Evolutionary conservation across 2,329 filamentous ascomycete genomes (phyloP).

Genomic region (Sphaceloma murrayae): DNA sequence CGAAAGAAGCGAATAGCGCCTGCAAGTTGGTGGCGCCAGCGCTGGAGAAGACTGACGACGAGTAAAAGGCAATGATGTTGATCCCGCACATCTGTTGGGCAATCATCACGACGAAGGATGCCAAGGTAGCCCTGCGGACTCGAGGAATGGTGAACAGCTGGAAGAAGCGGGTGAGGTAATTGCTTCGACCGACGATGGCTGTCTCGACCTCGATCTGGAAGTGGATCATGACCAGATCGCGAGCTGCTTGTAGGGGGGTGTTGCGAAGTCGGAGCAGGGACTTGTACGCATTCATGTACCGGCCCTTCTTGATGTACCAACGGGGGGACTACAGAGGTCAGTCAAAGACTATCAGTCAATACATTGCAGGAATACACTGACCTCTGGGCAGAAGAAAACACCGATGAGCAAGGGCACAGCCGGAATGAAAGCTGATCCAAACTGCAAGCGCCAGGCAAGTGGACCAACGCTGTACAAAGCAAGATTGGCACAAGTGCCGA

Average conservation of each 20-base stretch:
- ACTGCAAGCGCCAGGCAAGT: slow-evolving; percentile 51
- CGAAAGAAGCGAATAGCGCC: slow-evolving; percentile 25
- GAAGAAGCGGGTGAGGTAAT: slow-evolving; percentile 33
- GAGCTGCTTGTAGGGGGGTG: slow-evolving; percentile 19
- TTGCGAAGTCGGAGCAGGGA: slow-evolving; percentile 12
- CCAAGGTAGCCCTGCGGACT: slow-evolving; percentile 25
- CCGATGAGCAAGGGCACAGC: slow-evolving; percentile 50
- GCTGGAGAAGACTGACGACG: slow-evolving; percentile 23
- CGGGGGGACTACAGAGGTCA: slow-evolving; percentile 31
- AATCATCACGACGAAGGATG: slow-evolving; percentile 28
- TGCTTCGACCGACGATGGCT: slow-evolving; percentile 17
- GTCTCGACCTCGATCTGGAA: slow-evolving; percentile 19
- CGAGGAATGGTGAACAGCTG: slow-evolving; percentile 39
- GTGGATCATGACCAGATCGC: slow-evolving; percentile 23
- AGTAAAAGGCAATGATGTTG: slow-evolving; percentile 28
- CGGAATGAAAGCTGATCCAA: slow-evolving; percentile 56
- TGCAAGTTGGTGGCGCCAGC: slow-evolving; percentile 22
- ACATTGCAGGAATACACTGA: slow-evolving; percentile 56
- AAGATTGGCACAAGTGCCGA: slow-evolving; percentile 54
- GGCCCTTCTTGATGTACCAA: slow-evolving; percentile 24
- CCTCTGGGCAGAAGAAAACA: slow-evolving; percentile 42
- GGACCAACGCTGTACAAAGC: slow-evolving; percentile 46
- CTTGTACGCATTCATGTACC: slow-evolving; percentile 20
- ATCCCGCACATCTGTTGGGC: slow-evolving; percentile 26
- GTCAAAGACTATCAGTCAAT: slow-evolving; percentile 48